phyloP scores from a whole-genome alignment of 352 stramenopile species.

The Hyaloperonospora arabidopsidis region DNA sequence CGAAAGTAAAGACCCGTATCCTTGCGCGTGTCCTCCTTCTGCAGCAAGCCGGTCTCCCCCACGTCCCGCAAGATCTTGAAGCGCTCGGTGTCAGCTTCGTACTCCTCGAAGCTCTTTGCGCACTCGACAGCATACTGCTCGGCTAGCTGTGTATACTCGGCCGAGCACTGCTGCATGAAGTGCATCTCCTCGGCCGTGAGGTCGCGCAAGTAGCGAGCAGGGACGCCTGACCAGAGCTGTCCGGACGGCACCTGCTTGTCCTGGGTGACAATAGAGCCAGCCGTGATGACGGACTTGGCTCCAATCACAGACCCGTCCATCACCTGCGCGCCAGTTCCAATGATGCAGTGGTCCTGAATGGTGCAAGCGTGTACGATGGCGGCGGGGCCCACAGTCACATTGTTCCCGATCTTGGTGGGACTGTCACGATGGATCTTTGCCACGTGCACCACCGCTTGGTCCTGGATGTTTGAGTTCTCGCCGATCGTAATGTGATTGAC shows the following conservation, averaged over 20 bases:
- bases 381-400: conserved; percentile 83
- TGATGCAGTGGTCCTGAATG: conserved; percentile 88
- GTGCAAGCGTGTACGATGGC: conserved; percentile 89
- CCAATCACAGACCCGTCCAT: conserved; percentile 85
- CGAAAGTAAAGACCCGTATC: conserved; percentile 84
- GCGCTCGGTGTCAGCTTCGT: conserved; percentile 67
- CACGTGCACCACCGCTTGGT: conserved; percentile 90
- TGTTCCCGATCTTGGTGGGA: conserved; percentile 85
- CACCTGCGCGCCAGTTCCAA: conserved; percentile 88
- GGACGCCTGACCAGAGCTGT: conserved; percentile 84
- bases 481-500: conserved; percentile 91
- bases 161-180: conserved; percentile 85
- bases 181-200: conserved; percentile 79
- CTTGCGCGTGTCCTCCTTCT: conserved; percentile 60
- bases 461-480: conserved; percentile 89
- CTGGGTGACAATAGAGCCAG: conserved; percentile 83
- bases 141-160: conserved; percentile 79
- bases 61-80: conserved; percentile 76
- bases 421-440: conserved; percentile 90
- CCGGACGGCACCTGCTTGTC: conserved; percentile 84
- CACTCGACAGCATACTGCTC: conserved; percentile 63
- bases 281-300: conserved; percentile 84
- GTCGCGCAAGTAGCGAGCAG: conserved; percentile 76
- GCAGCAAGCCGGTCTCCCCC: conserved; percentile 67
- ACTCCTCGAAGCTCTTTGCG: conserved; percentile 79